phyloP scores from a whole-genome alignment of 2,329 filamentous ascomycete species.

The Simplicillium aogashimaense region DNA sequence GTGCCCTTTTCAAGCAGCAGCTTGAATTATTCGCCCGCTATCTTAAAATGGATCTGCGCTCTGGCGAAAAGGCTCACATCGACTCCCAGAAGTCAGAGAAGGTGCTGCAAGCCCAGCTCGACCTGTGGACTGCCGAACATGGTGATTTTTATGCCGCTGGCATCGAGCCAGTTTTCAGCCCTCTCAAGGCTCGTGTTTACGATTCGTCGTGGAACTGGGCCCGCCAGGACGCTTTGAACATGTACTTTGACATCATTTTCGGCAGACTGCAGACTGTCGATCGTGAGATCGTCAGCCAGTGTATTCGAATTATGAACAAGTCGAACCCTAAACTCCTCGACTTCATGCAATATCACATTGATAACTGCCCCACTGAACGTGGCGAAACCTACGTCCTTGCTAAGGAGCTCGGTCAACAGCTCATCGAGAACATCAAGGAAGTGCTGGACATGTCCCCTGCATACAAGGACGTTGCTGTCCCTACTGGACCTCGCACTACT shows the following conservation, averaged over 20 bases:
- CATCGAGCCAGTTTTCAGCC: constrained; percentile 88
- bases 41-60: constrained; percentile 90
- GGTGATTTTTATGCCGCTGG: constrained; percentile 93
- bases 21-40: constrained; percentile 91
- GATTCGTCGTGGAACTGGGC: constrained; percentile 99
- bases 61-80: constrained; percentile 90
- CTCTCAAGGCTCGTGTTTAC: constrained; percentile 90
- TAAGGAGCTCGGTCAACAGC: constrained; percentile 82
- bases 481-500: constrained; percentile 86
- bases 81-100: constrained; percentile 76
- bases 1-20: constrained; percentile 94
- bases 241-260: constrained; percentile 99
- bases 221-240: constrained; percentile 89
- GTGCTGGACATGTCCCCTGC: constrained; percentile 74
- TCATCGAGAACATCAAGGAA: constrained; percentile 96
- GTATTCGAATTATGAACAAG: constrained; percentile 98
- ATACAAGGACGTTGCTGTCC: constrained; percentile 91
- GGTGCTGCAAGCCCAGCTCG: constrained; percentile 83
- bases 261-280: constrained; percentile 87
- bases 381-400: constrained; percentile 98
- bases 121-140: constrained; percentile 91
- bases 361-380: constrained; percentile 92
- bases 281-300: constrained; percentile 95
- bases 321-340: constrained; percentile 92
- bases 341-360: constrained; percentile 99